Base-by-base conservation (phyloP, 2,329 filamentous ascomycete genomes). In the Colletotrichum spaethianum region DNA sequence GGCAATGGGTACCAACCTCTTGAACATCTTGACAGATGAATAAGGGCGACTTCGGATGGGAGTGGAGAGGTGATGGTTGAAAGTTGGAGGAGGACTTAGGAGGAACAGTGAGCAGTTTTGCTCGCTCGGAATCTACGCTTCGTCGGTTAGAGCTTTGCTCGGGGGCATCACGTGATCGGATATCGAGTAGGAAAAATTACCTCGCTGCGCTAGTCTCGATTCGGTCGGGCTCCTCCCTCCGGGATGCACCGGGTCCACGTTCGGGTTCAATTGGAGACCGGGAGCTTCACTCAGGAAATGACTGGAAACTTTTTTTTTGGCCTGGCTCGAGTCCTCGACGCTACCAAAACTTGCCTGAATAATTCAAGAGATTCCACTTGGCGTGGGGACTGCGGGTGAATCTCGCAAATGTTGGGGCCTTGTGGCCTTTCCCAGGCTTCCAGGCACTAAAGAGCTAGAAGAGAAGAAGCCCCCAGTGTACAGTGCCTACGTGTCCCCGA, bases 11-110 rank as follows among this genome's bases (percentile, higher is more conserved):
- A 89, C 91, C 86, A 86, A 94, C 92, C 92, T 93, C 92, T 93
- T 93, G 88, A 93, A 92, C 92, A 94, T 94, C 91, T 89, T 93
- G 88, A 85, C 85, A 87, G 90, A 91, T 90, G 88, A 88, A 86
- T 86, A 86, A 89, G 88, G 90, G 89, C 88, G 87, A 87, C 88
- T 85, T 83, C 83, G 84, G 83, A 89, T 87, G 84, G 81, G 86
- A 85, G 87, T 86, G 88, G 86, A 88, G 86, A 86, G 84, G 79
- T 84, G 84, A 86, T 87, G 85, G 83, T 83, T 81, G 82, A 82
- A 81, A 78, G 42, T 81, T 83, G 83, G 82, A 82, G 82, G 82
- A 85, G 83, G 85, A 84, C 81, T 84, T 82, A 84, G 83, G 82
- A 81, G 81, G 82, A 82, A 75, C 53, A 56, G 78, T 83, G 83